A percentile compares a stretch with the other conserved stretches of the same genome.
phyloP scores from a whole-genome alignment of 106 monocot species.

The Ottelia alismoides region DNA sequence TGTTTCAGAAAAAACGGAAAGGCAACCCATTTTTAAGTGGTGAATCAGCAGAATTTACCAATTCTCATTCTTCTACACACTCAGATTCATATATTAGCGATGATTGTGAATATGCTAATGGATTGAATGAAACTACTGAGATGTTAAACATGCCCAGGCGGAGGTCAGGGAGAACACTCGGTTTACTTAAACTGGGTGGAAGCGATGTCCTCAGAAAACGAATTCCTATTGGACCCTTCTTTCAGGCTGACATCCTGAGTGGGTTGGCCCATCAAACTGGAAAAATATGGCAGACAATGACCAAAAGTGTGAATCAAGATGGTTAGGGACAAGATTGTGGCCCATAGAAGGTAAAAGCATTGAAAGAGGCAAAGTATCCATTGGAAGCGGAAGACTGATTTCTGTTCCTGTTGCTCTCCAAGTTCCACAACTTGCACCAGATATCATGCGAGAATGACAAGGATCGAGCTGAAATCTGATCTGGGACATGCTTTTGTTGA shows the following conservation, averaged over 20 bases:
- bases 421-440: conserved; percentile 42
- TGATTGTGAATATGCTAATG: too few species aligned
- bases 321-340: conserved; percentile 9
- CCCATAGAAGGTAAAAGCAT: background rate
- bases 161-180: too few species aligned
- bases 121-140: too few species aligned
- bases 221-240: conserved; percentile 6
- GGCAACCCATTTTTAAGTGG: too few species aligned
- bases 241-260: conserved; percentile 10
- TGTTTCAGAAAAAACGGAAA: too few species aligned
- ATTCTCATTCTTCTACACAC: too few species aligned
- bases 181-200: too few species aligned
- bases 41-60: too few species aligned
- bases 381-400: conserved; percentile 30
- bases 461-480: conserved; percentile 31
- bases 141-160: too few species aligned
- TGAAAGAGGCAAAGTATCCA: background rate
- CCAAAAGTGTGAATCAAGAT: background rate
- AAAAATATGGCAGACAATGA: background rate
- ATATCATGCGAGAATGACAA: conserved; percentile 34
- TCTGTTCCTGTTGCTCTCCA: conserved; percentile 32
- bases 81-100: too few species aligned
- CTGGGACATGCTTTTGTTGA: conserved; percentile 37
- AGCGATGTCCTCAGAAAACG: too few species aligned
- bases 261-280: background rate